Evolutionary conservation across 2,329 filamentous ascomycete species (phyloP).

Genomic region (Corinectria fuckeliana): DNA sequence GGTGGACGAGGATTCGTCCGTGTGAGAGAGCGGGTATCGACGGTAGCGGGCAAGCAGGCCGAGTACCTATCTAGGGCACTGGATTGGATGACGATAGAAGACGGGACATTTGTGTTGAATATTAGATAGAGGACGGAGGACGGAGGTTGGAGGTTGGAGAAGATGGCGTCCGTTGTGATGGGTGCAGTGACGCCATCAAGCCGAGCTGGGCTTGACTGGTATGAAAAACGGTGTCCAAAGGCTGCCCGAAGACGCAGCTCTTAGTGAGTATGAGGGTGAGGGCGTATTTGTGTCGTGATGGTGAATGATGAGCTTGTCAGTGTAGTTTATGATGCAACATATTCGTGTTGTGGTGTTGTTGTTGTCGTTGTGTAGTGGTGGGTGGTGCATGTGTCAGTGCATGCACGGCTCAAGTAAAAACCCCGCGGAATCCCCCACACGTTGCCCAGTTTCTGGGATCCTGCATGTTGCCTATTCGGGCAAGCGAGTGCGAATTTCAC

Average conservation of each 20-base stretch:
- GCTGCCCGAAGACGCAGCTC: not conserved
- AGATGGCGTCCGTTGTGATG: not conserved
- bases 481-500: not conserved
- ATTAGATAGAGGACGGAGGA: not conserved
- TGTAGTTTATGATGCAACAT: not conserved
- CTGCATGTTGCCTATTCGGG: not conserved
- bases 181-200: not conserved
- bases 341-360: not conserved
- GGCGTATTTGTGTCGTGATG: not conserved
- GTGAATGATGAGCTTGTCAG: not conserved
- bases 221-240: constrained; percentile 4
- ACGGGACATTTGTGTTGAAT: not conserved
- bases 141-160: not conserved
- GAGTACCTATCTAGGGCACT: too few species aligned
- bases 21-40: constrained; percentile 12
- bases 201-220: not conserved
- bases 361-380: too few species aligned
- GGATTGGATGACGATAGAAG: not conserved
- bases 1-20: constrained; percentile 1
- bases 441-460: not conserved
- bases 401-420: not conserved
- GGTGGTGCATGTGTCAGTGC: not conserved
- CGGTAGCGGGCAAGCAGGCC: constrained; percentile 3
- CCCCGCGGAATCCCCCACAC: not conserved
- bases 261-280: not conserved